phyloP scores from a whole-genome alignment of 2,329 filamentous ascomycete species.

The Coccinonectria pachysandricola region DNA sequence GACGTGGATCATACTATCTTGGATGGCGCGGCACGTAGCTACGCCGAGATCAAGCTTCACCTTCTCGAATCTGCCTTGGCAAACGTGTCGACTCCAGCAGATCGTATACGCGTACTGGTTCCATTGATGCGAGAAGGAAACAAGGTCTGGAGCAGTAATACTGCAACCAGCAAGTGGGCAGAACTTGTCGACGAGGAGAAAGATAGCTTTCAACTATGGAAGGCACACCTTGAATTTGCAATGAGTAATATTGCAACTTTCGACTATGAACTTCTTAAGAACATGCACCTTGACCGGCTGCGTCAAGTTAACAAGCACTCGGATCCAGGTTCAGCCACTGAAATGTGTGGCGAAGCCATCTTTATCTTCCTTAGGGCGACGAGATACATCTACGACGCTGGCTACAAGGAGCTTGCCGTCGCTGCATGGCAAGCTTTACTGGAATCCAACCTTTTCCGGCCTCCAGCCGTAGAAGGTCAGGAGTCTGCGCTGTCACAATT shows the following conservation, averaged over 20 bases:
- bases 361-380: slow-evolving; percentile 71
- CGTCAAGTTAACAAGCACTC: slow-evolving; percentile 7
- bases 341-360: slow-evolving; percentile 28
- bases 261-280: slow-evolving; percentile 54
- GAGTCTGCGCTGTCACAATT: slow-evolving; percentile 35
- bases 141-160: slow-evolving; percentile 61
- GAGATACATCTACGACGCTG: slow-evolving; percentile 62
- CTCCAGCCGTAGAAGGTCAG: slow-evolving; percentile 24
- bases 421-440: slow-evolving; percentile 76
- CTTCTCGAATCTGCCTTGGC: slow-evolving; percentile 69
- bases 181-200: slow-evolving; percentile 25
- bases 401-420: slow-evolving; percentile 66
- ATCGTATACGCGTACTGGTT: slow-evolving; percentile 51
- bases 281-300: slow-evolving; percentile 46
- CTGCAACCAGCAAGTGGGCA: slow-evolving; percentile 55
- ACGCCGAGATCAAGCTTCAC: slow-evolving; percentile 69
- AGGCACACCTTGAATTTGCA: slow-evolving; percentile 59
- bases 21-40: slow-evolving; percentile 52
- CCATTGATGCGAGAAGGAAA: slow-evolving; percentile 64
- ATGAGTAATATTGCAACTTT: slow-evolving; percentile 60
- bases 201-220: slow-evolving; percentile 54
- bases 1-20: slow-evolving; percentile 35
- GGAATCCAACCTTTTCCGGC: slow-evolving; percentile 58
- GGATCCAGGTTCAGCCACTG: neutral
- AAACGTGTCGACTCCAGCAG: slow-evolving; percentile 35